Base-by-base conservation (phyloP, 345 rosid species). In the Aquilaria yunnanensis region DNA sequence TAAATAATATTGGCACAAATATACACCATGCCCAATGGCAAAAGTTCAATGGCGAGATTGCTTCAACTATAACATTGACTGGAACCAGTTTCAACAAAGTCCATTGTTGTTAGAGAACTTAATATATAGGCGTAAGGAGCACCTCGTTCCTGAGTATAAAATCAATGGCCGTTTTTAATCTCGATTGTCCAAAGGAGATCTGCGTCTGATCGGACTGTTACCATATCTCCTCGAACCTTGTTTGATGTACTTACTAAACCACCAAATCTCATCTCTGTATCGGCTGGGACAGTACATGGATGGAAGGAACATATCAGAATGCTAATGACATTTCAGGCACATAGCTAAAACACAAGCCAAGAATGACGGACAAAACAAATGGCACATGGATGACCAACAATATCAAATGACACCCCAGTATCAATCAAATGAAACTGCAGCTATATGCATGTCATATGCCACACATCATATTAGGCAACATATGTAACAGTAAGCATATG, bases 101-200 rank as follows among this genome's bases (percentile, higher is more conserved):
- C 5, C 43, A 37, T 9, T 37, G 43, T 37, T 37, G 43, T 3
- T 37, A 37, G 43, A 37, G 8, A 37, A 37, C 43, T 37, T 37
- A 5, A 37, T 9, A 55, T 34, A 60, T 59, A 13, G 12, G 68
- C 60, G n/a, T 14, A 41, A 30, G 53, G 11, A 53, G 41, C 31
- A 16, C 31, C 23, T 37, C 60, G 23, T 53, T 56, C 33, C 54
- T 33, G 57, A 60, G 47, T 10, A 32, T 43, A 54, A 54, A 5
- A 10, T 1, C 41, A 2, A 67, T 45, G 55, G 9, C 7, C 43
- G 64, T 78, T 80, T 70, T 81, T 89, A 30, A 95, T 81, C 63
- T 96, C 80, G 59, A 95, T 89, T 1, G 99, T 95, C 99, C 98
- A 95, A 10, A 95, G 83, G 73, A 95, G 90, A 80, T 95, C 94